Base-by-base conservation (phyloP, 2,329 filamentous ascomycete genomes). In the Aureobasidium sp. region DNA sequence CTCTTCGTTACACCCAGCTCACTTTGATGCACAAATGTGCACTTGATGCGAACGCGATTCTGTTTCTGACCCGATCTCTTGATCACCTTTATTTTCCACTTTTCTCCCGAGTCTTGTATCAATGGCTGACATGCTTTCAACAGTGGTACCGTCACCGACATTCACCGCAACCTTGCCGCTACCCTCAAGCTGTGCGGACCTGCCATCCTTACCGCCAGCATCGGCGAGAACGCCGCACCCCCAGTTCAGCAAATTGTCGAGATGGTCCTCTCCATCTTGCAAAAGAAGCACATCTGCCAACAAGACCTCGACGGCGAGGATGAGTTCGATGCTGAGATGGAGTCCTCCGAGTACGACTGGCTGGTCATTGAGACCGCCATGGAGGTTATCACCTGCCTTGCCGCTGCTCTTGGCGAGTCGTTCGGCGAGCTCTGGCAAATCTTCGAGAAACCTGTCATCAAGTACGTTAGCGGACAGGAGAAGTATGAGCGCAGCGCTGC, bases 1-100 rank as follows among this genome's bases (percentile, higher is more conserved):
- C 80, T 77, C 80, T 85, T 86, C 90, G 90, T 92, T 92, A 93
- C 84, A 93, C 93, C 91, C 92, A 97, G 92, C 92, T 97, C 93
- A 97, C 92, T 96, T 90, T 90, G 89, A 97, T 87, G 87, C 90
- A 57, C 84, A 79, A 83, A 79, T 74, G 85, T 55, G 89, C 86
- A 86, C 79, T 86, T 96, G 91, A 89, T 91, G 90, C 87, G 87
- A 94, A 95, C 78, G 80, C 91, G 88, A 83, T 78, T 59, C 62
- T 81, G 48, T 57, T 58, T n/a, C 62, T 63, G 62, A 63, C 15
- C 46, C 39, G n/a, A 56, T 34, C 26, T 55, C 8, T 55, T 48
- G 32, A 62, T 57, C 41, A n/a, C 34, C n/a, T 41, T 23, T 27
- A 7, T 27, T 7, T 32, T 34, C 7, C 15, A 41, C 27, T 23